Percentiles rank a stretch among this genome's conserved stretches.
Evolutionary conservation across 179 eudicot species (phyloP).

Genomic region (Silene noctiflora): DNA sequence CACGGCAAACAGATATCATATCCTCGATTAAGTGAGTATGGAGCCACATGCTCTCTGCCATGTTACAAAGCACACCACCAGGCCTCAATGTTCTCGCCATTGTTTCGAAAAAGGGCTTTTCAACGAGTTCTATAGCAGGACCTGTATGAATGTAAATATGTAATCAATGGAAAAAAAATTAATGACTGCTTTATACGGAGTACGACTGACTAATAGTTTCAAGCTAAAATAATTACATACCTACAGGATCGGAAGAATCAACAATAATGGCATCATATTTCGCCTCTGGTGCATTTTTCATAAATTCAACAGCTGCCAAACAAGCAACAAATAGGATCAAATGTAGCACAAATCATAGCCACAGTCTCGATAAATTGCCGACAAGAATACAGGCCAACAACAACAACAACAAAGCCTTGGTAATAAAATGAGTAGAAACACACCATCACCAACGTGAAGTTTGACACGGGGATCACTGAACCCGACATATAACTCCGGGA

Average conservation of each 20-base stretch:
- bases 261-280: conserved; percentile 95
- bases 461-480: conserved; percentile 92
- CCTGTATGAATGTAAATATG: conserved; percentile 40
- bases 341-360: background rate
- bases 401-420: too few species aligned
- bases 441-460: conserved; percentile 94
- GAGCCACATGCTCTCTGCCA: conserved; percentile 99
- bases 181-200: too few species aligned
- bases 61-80: conserved; percentile 95
- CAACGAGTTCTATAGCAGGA: conserved; percentile 89
- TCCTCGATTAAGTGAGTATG: conserved; percentile 94
- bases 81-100: conserved; percentile 81
- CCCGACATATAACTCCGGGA: conserved; percentile 79
- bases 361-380: background rate
- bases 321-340: conserved; percentile 2
- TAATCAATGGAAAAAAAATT: background rate
- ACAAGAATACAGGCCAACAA: background rate
- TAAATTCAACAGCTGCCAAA: conserved; percentile 75
- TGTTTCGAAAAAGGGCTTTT: conserved; percentile 82
- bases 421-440: conserved; percentile 8
- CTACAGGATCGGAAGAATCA: conserved; percentile 96
- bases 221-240: conserved; percentile 41
- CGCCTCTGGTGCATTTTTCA: conserved; percentile 55
- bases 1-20: conserved; percentile 68
- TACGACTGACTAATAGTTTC: too few species aligned